Evolutionary conservation across 345 rosid genomes (phyloP), one percentile per base, ranked within the genome.

Genomic region (Moricandia arvensis): DNA sequence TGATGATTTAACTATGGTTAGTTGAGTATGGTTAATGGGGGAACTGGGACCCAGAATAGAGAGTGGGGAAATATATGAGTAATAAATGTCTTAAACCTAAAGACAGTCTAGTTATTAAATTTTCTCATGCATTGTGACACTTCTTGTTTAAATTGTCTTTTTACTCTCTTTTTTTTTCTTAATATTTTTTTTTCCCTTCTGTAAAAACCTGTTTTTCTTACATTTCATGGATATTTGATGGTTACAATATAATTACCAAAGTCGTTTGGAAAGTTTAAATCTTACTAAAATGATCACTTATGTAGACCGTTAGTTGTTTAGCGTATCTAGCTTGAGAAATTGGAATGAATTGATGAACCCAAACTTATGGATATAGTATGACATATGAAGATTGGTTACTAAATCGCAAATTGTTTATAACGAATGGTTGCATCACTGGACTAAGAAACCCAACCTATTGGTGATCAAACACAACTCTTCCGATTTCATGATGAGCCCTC

Each of bases 1-100:
- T 59, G 74, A 70, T 37, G 29, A 73, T 69, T 69, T 61, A 75
- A 76, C 79, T 21, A 76, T 62, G 69, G 79, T 76, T 76, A 76
- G 59, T 53, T 51, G 57, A 73, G 75, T 37, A n/a, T 61, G 63
- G 75, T 69, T 76, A 62, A 30, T 49, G 54, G 10, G 24, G 35
- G 37, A 71, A 4, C 17, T n/a, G 35, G 79, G 73, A 34, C 69
- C 79, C 45, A 53, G 10, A 3, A 29, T 53, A 53, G 16, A 9
- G 53, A 75, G 64, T 68, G 63, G 70, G 27, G 27, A 38, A 59
- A 59, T 59, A 68, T 68, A 68, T 51, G 70, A 76, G 75, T 76
- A 76, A 51, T 69, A 69, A 69, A 76, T 76, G 69, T 54, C 35
- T 75, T 69, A 53, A 69, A 69, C 68, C 68, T 75, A 75, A 68